These are phyloP conservation scores for Fusarium nisikadoi DNA, from an alignment of 2,329 filamentous ascomycete genomes.

Conservation along the genomic window DNA sequence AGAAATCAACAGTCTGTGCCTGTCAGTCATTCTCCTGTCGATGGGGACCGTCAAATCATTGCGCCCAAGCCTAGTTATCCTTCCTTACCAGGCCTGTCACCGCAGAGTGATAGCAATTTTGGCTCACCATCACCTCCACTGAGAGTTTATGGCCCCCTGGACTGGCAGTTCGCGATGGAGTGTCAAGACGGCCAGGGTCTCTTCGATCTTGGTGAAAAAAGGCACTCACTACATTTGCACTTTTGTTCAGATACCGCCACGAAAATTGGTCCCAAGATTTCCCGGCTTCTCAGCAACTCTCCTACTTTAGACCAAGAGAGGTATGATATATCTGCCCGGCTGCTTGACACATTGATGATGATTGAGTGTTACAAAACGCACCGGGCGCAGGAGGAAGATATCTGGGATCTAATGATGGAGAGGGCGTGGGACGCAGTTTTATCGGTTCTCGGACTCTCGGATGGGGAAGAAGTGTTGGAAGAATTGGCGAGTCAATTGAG, in stretches of 20 bases:
- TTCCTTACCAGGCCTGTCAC: too few species aligned
- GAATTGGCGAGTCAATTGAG: fast-evolving
- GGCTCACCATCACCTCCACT: background rate
- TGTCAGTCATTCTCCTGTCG: too few species aligned
- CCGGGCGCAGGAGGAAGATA: background rate
- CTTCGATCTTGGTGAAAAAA: background rate
- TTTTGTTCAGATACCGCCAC: fast-evolving
- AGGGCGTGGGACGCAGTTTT: background rate
- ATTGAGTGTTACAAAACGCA: background rate
- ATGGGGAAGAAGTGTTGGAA: fast-evolving
- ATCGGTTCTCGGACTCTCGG: fast-evolving
- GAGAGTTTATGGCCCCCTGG: fast-evolving
- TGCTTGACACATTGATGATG: background rate
- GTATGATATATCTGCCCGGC: fast-evolving
- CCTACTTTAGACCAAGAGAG: too few species aligned
- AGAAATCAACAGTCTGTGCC: too few species aligned
- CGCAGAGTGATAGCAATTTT: too few species aligned
- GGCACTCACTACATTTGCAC: background rate
- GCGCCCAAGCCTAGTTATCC: too few species aligned
- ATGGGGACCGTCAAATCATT: too few species aligned
- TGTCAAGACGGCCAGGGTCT: background rate
- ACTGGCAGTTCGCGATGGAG: background rate
- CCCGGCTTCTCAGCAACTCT: fast-evolving
- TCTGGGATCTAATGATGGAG: background rate
- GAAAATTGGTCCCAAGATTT: fast-evolving